Percentiles rank a stretch among this genome's conserved stretches.
Evolutionary conservation across 2,329 filamentous ascomycete species (phyloP).

Genomic region (Ophiocordyceps camponoti-floridani): DNA sequence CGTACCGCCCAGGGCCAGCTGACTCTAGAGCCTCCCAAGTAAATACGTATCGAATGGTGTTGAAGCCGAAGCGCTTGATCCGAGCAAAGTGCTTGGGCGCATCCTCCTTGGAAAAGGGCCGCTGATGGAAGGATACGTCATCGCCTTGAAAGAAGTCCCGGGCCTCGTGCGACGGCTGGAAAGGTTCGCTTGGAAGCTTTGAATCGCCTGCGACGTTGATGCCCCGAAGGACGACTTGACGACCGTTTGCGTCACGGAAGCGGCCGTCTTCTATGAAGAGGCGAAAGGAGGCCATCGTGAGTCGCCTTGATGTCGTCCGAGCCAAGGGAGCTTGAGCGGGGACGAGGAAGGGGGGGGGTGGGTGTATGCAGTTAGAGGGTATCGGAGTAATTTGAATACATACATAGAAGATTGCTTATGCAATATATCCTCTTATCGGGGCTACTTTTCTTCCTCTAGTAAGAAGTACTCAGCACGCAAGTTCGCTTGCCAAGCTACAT

Average conservation of each 20-base stretch:
- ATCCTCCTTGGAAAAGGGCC: conserved; percentile 70
- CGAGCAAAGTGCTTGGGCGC: conserved; percentile 75
- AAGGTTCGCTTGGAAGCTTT: conserved; percentile 70
- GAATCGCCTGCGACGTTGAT: conserved; percentile 88
- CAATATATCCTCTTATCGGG: too few species aligned
- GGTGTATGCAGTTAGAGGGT: background rate
- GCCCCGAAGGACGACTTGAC: conserved; percentile 76
- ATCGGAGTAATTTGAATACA: too few species aligned
- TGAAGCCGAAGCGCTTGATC: conserved; percentile 80
- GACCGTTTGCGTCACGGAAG: conserved; percentile 66
- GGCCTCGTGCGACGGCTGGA: conserved; percentile 61
- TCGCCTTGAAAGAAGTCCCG: conserved; percentile 86
- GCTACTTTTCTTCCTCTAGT: too few species aligned
- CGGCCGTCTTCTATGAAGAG: conserved; percentile 70
- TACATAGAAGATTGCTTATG: too few species aligned
- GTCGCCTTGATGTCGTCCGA: background rate
- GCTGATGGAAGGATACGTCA: conserved; percentile 69
- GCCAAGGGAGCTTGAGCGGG: background rate
- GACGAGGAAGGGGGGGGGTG: background rate
- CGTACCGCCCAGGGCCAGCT: conserved; percentile 75
- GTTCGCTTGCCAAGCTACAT: too few species aligned
- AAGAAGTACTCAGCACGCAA: too few species aligned
- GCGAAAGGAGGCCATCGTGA: conserved; percentile 53
- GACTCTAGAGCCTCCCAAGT: conserved; percentile 99
- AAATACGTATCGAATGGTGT: conserved; percentile 90